Base-by-base conservation (phyloP, 441 rosid genomes). In the Adansonia madagascariensis region DNA sequence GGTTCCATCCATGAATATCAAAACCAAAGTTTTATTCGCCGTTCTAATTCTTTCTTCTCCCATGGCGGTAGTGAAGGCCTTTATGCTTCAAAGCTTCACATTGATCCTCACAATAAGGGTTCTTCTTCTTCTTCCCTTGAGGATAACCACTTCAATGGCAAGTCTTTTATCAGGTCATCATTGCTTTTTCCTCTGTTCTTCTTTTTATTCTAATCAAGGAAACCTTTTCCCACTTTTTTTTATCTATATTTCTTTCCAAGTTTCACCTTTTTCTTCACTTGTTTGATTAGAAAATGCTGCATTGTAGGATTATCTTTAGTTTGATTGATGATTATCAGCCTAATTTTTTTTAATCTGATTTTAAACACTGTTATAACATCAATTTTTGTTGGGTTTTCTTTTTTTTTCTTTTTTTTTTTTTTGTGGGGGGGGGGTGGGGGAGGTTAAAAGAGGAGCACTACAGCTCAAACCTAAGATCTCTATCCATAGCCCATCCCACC, bases 31-130 rank as follows among this genome's bases (percentile, higher is more conserved):
- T 86, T 86, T 81, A 61, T 74, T 55, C 82, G 24, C 64, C 84
- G 85, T 57, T 82, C 86, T 78, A 84, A 86, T 69, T 80, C 88
- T 74, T 90, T 84, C 83, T 91, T 93, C 89, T 91, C 90, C 85
- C 92, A 88, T 44, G 98, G 94, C 8, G 94, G 97, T 35, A 94
- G 89, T 71, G 97, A 93, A 85, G 97, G 97, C 39, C 92, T 94
- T 27, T 88, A 82, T 74, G 92, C 91, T 76, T 89, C 98, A 43
- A 86, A 84, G 77, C 71, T 78, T 66, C 86, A 47, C 80, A 46
- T 66, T 20, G 77, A 83, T 72, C 64, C 86, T 3, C 1, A 79
- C n/a, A 12, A 8, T 8, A 17, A 18, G 39, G 39, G 39, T 35
- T 35, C 39, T 35, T 35, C 39, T 35, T 35, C 39, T 35, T 35